Evolutionary conservation across 768 basidiomycete species (phyloP).

Genomic region (Tephrocybe sp.): DNA sequence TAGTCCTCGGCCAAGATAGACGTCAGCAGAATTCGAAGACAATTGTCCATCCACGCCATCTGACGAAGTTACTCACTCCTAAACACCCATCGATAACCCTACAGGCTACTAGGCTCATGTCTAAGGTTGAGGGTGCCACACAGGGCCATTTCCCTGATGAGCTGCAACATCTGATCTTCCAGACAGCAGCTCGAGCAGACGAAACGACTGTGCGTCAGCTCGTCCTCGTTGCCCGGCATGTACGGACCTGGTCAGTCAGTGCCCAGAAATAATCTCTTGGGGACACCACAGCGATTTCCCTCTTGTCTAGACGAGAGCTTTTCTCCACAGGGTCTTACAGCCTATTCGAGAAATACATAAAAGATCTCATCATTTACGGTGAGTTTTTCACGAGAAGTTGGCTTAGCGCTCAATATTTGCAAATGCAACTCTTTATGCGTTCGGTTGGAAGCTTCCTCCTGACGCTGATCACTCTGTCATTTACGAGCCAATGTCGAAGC

Average conservation of each 20-base stretch:
- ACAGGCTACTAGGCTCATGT: background rate
- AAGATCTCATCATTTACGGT: constrained; percentile 33
- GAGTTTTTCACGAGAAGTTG: constrained; percentile 4
- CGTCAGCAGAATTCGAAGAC: no score
- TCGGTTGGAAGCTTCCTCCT: constrained; percentile 26
- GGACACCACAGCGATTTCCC: constrained; percentile 22
- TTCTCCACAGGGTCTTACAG: constrained; percentile 22
- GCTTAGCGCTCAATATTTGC: background rate
- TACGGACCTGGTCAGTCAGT: constrained; percentile 24
- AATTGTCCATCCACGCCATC: background rate
- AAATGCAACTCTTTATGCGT: constrained; percentile 33
- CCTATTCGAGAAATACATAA: constrained; percentile 28
- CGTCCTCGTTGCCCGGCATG: constrained; percentile 23
- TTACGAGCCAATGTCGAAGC: constrained; percentile 2
- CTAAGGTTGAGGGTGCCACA: background rate
- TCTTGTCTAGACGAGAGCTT: constrained; percentile 24
- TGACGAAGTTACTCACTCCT: no score
- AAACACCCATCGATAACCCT: background rate
- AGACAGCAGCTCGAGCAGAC: constrained; percentile 23
- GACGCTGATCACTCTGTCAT: constrained; percentile 15
- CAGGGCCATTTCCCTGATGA: constrained; percentile 21
- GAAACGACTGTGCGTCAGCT: constrained; percentile 19
- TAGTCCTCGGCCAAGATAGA: no score
- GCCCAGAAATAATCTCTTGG: constrained; percentile 44
- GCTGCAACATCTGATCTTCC: constrained; percentile 25